Evolutionary conservation across 139 green algal genomes (phyloP).

Genomic region (Nannochloris sp.): DNA sequence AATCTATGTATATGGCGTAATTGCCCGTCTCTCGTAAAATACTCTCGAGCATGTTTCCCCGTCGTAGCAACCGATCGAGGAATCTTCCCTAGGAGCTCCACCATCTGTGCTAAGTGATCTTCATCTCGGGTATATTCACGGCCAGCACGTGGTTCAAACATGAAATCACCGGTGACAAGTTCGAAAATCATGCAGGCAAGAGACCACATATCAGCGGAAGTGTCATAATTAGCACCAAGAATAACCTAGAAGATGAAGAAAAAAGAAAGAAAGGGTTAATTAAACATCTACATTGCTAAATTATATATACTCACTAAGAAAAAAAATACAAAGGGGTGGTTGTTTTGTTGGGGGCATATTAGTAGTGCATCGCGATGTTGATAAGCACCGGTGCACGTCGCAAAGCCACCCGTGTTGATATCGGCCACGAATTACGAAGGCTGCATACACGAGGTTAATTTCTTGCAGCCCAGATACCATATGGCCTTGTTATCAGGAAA

Average conservation of each 20-base stretch:
- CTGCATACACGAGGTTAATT: conserved; percentile 11
- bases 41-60: conserved; percentile 75
- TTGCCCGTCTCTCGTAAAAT: conserved; percentile 84
- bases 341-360: conserved; percentile 9
- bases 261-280: neutral
- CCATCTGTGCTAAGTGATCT: conserved; percentile 96
- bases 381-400: conserved; percentile 15
- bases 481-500: too few relatives aligned
- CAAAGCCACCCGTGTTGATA: conserved; percentile 22
- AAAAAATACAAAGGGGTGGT: too few relatives aligned
- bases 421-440: conserved; percentile 34
- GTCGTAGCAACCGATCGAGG: conserved; percentile 59
- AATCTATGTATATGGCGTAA: conserved; percentile 87
- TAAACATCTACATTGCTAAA: too few relatives aligned
- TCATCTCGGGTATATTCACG: conserved; percentile 70
- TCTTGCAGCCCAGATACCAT: conserved; percentile 35
- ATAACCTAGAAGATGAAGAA: conserved; percentile 52
- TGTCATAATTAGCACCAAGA: conserved; percentile 76
- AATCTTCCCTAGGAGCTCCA: conserved; percentile 87
- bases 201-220: conserved; percentile 92
- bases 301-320: too few relatives aligned
- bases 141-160: conserved; percentile 83
- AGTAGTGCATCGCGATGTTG: neutral
- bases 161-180: conserved; percentile 92
- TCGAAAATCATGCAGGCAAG: conserved; percentile 97